These are phyloP conservation scores for Ogataea corticis DNA, from an alignment of 805 yeast genomes.

Conservation along the genomic window DNA sequence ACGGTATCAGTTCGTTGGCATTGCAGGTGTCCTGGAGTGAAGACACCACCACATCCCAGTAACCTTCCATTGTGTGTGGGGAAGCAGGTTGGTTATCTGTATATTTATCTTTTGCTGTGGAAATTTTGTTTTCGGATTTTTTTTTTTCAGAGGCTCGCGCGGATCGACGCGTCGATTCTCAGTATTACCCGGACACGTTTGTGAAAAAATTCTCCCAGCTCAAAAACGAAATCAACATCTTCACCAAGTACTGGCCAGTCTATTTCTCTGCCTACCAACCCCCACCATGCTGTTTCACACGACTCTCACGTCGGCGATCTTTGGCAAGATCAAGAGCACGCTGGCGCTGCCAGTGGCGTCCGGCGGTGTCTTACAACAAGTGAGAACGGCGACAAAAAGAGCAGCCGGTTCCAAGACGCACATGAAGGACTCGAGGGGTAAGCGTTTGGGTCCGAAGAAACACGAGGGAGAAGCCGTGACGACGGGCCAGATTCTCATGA, in stretches of 20 bases:
- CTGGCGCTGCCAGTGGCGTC: conserved; percentile 12
- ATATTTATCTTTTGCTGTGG: no score
- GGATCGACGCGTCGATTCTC: no score
- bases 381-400: conserved; percentile 90
- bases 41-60: conserved; percentile 69
- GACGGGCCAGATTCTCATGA: conserved; percentile 83
- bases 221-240: no score
- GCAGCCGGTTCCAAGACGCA: conserved; percentile 95
- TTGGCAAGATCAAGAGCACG: conserved; percentile 15
- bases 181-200: not conserved
- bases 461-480: conserved; percentile 75
- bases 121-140: no score
- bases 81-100: not conserved
- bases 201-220: not conserved
- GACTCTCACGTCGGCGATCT: conserved; percentile 8
- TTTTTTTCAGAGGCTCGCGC: no score
- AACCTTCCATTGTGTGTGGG: conserved; percentile 45
- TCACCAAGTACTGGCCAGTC: not conserved
- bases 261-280: no score
- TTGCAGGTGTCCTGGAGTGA: conserved; percentile 69
- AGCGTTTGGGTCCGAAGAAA: conserved; percentile 87
- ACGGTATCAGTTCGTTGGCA: conserved; percentile 53
- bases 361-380: conserved; percentile 32
- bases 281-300: conserved; percentile 6
- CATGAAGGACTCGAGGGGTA: conserved; percentile 93